Evolutionary conservation across 441 rosid species (phyloP).

Genomic region (Gossypium aridum): DNA sequence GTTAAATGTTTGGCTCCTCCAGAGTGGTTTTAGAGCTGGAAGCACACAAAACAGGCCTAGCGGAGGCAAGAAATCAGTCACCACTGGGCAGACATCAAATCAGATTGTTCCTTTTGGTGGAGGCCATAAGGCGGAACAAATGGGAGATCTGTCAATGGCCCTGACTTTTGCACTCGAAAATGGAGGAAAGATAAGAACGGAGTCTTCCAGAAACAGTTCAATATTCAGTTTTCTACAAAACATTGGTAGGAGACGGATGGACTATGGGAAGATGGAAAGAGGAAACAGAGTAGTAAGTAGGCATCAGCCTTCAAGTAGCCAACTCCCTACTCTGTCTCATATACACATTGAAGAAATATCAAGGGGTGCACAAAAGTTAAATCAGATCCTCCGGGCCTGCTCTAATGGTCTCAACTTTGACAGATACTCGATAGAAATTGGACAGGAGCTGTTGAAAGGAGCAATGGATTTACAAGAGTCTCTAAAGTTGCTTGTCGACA

Average conservation of each 20-base stretch:
- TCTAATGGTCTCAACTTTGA: slow-evolving; percentile 61
- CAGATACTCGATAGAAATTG: slow-evolving; percentile 64
- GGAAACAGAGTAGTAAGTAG: slow-evolving; percentile 22
- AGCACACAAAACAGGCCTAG: slow-evolving; percentile 13
- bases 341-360: slow-evolving; percentile 73
- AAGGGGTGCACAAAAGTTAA: slow-evolving; percentile 72
- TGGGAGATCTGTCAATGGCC: slow-evolving; percentile 60
- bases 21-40: slow-evolving; percentile 40
- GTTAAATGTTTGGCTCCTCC: slow-evolving; percentile 19
- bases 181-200: slow-evolving; percentile 58
- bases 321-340: slow-evolving; percentile 48
- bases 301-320: slow-evolving; percentile 34
- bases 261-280: slow-evolving; percentile 32
- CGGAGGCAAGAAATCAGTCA: slow-evolving; percentile 31
- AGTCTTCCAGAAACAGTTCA: slow-evolving; percentile 43
- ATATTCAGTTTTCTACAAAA: slow-evolving; percentile 59
- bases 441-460: slow-evolving; percentile 72
- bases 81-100: slow-evolving; percentile 31
- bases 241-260: slow-evolving; percentile 50
- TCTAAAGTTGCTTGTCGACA: slow-evolving; percentile 62
- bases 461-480: slow-evolving; percentile 82
- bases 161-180: slow-evolving; percentile 70
- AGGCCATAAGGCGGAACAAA: slow-evolving; percentile 36
- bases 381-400: slow-evolving; percentile 70
- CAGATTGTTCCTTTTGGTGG: slow-evolving; percentile 55